A percentile compares a stretch with the other conserved stretches of the same genome.
Evolutionary conservation across 495 filamentous ascomycete species (phyloP).

Genomic region (Trichoderma orchidacearum): DNA sequence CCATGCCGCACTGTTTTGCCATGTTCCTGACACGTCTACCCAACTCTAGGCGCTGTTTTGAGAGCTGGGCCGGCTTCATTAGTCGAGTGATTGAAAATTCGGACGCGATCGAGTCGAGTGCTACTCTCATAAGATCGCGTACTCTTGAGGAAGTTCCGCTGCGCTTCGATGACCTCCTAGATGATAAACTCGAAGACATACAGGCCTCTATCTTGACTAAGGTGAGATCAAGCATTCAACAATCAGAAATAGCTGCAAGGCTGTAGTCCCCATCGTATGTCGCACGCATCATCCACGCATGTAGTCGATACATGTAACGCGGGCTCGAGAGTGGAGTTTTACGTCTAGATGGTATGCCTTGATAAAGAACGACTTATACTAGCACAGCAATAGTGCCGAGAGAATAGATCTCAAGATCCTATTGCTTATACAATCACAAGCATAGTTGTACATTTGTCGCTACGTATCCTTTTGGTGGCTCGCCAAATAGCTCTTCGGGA

Average conservation of each 20-base stretch:
- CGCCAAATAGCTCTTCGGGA: no score
- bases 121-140: conserved; percentile 41
- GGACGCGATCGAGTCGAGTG: conserved; percentile 25
- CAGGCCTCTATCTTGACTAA: neutral
- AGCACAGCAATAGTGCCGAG: no score
- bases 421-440: no score
- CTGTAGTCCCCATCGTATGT: no score
- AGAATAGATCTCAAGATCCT: no score
- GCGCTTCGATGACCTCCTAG: conserved; percentile 30
- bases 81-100: conserved; percentile 25
- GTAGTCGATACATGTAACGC: no score
- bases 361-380: no score
- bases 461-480: no score
- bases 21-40: conserved; percentile 41
- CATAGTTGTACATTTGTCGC: no score
- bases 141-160: conserved; percentile 36
- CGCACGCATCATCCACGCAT: no score
- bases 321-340: no score
- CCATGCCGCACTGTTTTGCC: conserved; percentile 82
- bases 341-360: no score
- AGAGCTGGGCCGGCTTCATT: conserved; percentile 45
- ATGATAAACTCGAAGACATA: neutral
- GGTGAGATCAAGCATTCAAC: neutral
- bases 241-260: neutral
- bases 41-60: conserved; percentile 36